Evolutionary conservation across 2,329 filamentous ascomycete species (phyloP), one percentile per base, ranked within the genome.

Genomic region (Ascosphaera aggregata): DNA sequence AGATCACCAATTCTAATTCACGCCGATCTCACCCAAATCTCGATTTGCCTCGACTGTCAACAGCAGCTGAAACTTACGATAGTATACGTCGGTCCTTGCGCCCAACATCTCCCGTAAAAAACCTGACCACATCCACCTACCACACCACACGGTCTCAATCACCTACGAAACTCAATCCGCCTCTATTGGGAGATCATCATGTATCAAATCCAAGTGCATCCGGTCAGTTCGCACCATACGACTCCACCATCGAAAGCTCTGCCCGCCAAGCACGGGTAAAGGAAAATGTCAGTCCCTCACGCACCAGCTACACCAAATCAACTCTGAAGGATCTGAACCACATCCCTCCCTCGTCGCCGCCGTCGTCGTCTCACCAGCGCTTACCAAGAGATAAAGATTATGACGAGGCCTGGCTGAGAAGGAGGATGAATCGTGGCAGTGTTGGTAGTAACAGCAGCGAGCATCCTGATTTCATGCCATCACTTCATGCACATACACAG

Each of bases 61-160:
- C 59, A 43, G 64, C 71, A n/a, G 71, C 73, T 24, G 73, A 70
- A 47, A 64, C 76, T 44, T 85, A 82, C 51, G 72, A 70, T 46
- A 76, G 67, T 46, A 69, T 78, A 43, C 76, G 82, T 39, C 77
- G 80, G 50, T 84, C 80, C 17, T 62, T 92, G 43, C 73, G 81
- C 37, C 79, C 79, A 66, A 73, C 17, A 57, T 42, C 45, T 59
- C 50, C 3, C 46, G 46, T 22, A 49, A 48, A 43, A 56, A 57
- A 51, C 20, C 50, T 53, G 18, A 50, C 52, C n/a, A n/a, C n/a
- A n/a, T n/a, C n/a, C n/a, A n/a, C n/a, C n/a, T n/a, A n/a, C n/a
- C n/a, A n/a, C n/a, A n/a, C n/a, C n/a, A n/a, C 22, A 11, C 22
- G 22, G 7, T 5, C 7, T 11, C 7, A 27, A 11, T 27, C 22